Conservation (phyloP, 805 yeast species). For the Starmerella etchellsii region DNA sequence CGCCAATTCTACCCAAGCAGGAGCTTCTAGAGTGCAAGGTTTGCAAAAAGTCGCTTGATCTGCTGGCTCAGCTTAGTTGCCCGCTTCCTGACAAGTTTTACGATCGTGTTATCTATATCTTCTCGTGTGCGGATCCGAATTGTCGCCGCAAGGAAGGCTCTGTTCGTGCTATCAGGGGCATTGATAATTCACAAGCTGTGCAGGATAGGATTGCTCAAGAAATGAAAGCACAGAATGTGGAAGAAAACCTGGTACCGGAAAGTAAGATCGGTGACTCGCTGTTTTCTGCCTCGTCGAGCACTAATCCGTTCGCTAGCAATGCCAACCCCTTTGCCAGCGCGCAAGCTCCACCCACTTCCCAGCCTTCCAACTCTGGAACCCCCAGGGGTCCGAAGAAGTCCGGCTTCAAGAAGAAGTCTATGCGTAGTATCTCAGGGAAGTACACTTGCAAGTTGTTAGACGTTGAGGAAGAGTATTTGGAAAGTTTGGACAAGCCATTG, state of each 20-base stretch:
- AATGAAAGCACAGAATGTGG: conserved; percentile 34
- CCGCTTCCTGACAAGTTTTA: conserved; percentile 51
- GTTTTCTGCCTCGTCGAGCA: conserved; percentile 3
- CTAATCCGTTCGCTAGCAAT: background rate
- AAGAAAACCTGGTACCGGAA: conserved; percentile 24
- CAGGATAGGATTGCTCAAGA: conserved; percentile 27
- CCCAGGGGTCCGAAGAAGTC: background rate
- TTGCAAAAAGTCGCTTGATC: conserved; percentile 49
- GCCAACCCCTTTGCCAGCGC: conserved; percentile 3
- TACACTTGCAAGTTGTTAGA: conserved; percentile 58
- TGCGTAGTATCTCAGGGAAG: conserved; percentile 30
- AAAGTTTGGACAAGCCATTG: conserved; percentile 30
- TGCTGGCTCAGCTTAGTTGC: conserved; percentile 68
- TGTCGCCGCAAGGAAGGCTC: conserved; percentile 65
- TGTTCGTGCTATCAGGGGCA: conserved; percentile 64
- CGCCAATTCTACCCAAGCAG: conserved; percentile 31
- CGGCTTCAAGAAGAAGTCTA: conserved; percentile 2
- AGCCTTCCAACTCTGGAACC: background rate
- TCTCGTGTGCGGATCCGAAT: conserved; percentile 49
- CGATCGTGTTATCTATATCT: conserved; percentile 69
- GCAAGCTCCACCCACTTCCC: conserved; percentile 14
- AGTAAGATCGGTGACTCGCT: conserved; percentile 16
- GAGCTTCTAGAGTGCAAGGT: conserved; percentile 47
- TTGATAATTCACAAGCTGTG: conserved; percentile 43
- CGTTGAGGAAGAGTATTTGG: conserved; percentile 56